Evolutionary conservation across 78 protist genomes (phyloP), one percentile per base, ranked within the genome.

Genomic region (Carpediemonas membranifera): DNA sequence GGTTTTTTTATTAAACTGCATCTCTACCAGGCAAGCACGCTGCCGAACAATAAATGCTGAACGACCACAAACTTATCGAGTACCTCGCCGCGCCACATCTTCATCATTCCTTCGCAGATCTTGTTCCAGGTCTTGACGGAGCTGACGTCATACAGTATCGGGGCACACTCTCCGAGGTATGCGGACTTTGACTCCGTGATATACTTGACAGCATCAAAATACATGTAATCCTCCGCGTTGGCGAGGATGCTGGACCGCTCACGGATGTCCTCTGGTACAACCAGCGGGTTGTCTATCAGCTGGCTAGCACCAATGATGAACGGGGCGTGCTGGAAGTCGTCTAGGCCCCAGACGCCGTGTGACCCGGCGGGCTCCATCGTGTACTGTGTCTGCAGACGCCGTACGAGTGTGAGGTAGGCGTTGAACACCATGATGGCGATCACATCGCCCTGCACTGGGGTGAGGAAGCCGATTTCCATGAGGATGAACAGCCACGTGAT

Each of bases 101-200:
- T 71, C 24, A 34, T 3, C 51, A 71, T 3, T 2, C 76, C 76
- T 1, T 2, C 21, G 30, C 7, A 0, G 21, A 72, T 59, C 25
- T 71, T 61, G n/a, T 2, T 0, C 86, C 86, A 81, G 31, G 5
- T 0, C 24, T 21, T 47, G 27, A 72, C 18, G 47, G 15, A 34
- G 59, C 73, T 57, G 35, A 88, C 81, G 78, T 84, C 84, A 41
- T 59, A 51, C 24, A 89, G 78, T 28, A 74, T 53, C 7, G 88
- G 89, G 55, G 89, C 78, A 37, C 84, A 90, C 68, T 85, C 90
- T 1, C 39, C 65, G 30, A 89, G 80, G 27, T 76, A 78, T 0
- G 86, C 90, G 30, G 70, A 71, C 71, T 89, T 89, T 25, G 76
- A 59, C 59, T 72, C 47, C 51, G 41, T 44, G 14, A 81, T 74